Base-by-base conservation (phyloP, 257 asterid species). In the Solanum paucissectum region DNA sequence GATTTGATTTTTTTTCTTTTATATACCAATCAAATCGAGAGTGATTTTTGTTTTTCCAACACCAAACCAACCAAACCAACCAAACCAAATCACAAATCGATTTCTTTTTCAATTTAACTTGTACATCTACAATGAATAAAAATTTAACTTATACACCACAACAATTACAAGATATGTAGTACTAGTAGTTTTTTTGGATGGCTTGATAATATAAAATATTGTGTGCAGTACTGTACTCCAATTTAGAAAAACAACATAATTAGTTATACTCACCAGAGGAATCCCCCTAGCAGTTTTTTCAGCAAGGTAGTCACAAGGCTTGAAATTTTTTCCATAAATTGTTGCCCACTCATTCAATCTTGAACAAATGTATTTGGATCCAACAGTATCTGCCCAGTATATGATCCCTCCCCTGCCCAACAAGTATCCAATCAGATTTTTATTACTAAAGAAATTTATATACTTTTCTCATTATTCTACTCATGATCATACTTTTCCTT, bases 371-470 rank as follows among this genome's bases (percentile, higher is more conserved):
- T 97, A 96, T 85, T 94, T 96, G 5, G 99, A 97, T 73, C 99
- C 99, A 44, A 95, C 90, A 82, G 96, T 84, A 86, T 97, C 99
- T 1, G 98, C 99, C 99, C 99, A 97, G 87, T 95, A 96, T 89
- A 97, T 7, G 82, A 95, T 89, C 77, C 99, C 99, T 69, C 99
- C 99, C 91, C 99, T 97, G 92, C 33, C 75, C 60, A 58, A 91
- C 29, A 68, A 73, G 76, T n/a, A 66, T n/a, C 62, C 60, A 40
- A n/a, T n/a, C 7, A 40, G 3, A 68, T 32, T n/a, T 75, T 75
- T 38, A 9, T 74, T 9, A 10, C 27, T 36, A 9, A 10, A 3
- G 0, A 3, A 7, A 23, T 37, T 5, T 74, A 9, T 18, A 34
- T 20, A 33, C 3, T 75, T 34, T 23, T 38, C 83, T 76, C 83